These are phyloP conservation scores for Fusarium coffeatum DNA, from an alignment of 2,329 filamentous ascomycete species.

Conservation along the genomic window DNA sequence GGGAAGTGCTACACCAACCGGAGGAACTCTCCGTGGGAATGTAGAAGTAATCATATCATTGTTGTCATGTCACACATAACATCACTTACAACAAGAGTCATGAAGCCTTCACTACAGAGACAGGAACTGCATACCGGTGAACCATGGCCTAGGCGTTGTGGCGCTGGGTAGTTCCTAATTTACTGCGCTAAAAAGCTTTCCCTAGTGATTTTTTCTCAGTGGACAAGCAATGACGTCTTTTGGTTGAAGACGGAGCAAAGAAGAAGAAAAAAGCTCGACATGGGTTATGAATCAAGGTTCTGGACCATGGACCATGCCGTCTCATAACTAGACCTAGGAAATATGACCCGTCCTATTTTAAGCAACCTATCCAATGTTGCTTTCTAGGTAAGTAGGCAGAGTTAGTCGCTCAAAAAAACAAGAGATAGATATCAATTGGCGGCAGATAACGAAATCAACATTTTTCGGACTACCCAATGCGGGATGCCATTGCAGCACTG, in stretches of 20 bases:
- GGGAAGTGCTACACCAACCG: not conserved
- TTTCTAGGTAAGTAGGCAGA: not conserved
- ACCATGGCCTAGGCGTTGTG: conserved; percentile 30
- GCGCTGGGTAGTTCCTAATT: conserved; percentile 24
- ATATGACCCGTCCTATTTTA: conserved; percentile 17
- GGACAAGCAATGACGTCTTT: conserved; percentile 42
- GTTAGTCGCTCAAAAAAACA: not conserved
- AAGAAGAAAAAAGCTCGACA: conserved; percentile 1
- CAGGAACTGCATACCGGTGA: conserved; percentile 36
- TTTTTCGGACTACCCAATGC: conserved; percentile 19
- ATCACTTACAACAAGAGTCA: conserved; percentile 35
- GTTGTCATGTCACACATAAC: conserved; percentile 19
- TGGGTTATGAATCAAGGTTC: conserved; percentile 34
- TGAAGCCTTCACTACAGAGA: conserved; percentile 26
- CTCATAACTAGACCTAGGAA: conserved; percentile 6
- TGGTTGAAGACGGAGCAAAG: not conserved
- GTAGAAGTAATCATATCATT: conserved; percentile 1
- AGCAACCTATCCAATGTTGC: not conserved
- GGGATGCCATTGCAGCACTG: conserved; percentile 3
- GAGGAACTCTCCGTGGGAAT: conserved; percentile 10
- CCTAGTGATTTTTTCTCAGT: conserved; percentile 7
- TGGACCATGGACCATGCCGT: conserved; percentile 15
- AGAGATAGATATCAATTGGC: conserved; percentile 8
- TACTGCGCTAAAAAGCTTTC: conserved; percentile 28
- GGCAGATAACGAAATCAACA: not conserved